A percentile compares a stretch with the other conserved stretches of the same genome.
phyloP scores from a whole-genome alignment of 2,329 filamentous ascomycete genomes.

The Phaeosphaeriaceae sp. region DNA sequence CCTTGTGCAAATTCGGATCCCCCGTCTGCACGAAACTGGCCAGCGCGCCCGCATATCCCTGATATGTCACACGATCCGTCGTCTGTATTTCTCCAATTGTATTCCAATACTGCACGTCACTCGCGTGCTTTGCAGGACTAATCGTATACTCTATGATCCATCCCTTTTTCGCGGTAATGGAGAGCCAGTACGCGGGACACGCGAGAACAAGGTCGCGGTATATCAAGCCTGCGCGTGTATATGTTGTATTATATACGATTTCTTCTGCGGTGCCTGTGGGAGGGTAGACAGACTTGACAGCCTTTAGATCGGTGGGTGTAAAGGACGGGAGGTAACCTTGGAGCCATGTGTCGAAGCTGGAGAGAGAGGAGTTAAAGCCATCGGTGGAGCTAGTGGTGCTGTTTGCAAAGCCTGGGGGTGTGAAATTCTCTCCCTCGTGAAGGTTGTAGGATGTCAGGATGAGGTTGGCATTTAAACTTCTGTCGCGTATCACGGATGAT shows the following conservation, averaged over 20 bases:
- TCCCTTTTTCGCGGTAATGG: conserved; percentile 53
- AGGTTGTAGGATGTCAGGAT: conserved; percentile 67
- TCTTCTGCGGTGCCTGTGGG: conserved; percentile 56
- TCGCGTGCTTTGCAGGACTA: conserved; percentile 64
- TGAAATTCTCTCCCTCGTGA: conserved; percentile 69
- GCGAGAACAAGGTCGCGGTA: conserved; percentile 66
- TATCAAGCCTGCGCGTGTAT: conserved; percentile 62
- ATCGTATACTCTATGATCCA: conserved; percentile 69
- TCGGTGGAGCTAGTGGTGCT: conserved; percentile 31
- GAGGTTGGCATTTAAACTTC: conserved; percentile 54
- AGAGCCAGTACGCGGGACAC: conserved; percentile 67
- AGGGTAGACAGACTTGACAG: conserved; percentile 58
- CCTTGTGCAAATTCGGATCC: conserved; percentile 64
- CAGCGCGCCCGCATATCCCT: conserved; percentile 65
- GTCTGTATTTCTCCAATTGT: conserved; percentile 60
- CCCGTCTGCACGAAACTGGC: conserved; percentile 67
- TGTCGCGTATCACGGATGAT: conserved; percentile 50
- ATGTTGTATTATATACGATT: conserved; percentile 59
- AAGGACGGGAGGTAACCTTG: conserved; percentile 61
- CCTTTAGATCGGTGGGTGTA: conserved; percentile 46
- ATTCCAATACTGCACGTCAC: conserved; percentile 65
- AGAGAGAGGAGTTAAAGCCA: conserved; percentile 59
- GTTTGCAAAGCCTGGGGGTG: conserved; percentile 58
- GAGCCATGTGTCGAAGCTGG: conserved; percentile 63
- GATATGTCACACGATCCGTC: conserved; percentile 61